Evolutionary conservation across 2,329 filamentous ascomycete species (phyloP).

Genomic region (Beauveria sp.): DNA sequence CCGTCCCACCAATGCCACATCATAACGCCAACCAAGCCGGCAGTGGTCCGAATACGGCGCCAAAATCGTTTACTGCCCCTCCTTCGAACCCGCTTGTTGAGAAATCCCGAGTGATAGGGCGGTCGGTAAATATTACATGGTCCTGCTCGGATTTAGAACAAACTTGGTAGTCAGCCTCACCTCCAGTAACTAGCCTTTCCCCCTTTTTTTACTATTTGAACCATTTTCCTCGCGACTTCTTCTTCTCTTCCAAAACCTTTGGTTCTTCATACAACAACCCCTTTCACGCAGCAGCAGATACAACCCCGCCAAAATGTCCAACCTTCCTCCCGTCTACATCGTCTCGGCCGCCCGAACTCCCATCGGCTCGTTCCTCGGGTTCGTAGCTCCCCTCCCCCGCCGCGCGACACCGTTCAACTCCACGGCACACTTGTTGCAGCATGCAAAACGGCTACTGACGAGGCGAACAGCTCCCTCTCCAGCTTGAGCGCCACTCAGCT

Average conservation of each 20-base stretch:
- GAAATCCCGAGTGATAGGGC: conserved; percentile 3
- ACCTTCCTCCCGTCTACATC: conserved; percentile 86
- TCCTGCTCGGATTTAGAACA: neutral
- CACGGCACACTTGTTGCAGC: neutral
- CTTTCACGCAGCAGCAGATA: neutral
- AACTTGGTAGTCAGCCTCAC: neutral
- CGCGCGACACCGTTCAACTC: neutral
- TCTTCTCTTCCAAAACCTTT: conserved; percentile 4
- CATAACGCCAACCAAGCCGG: neutral
- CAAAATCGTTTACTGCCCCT: conserved; percentile 6
- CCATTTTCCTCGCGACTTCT: conserved; percentile 7
- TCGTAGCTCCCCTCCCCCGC: conserved; percentile 18
- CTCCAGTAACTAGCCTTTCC: neutral
- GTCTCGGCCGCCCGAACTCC: conserved; percentile 87
- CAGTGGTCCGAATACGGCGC: conserved; percentile 13
- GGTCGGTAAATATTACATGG: conserved; percentile 4
- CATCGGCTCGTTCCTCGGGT: conserved; percentile 92
- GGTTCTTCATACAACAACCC: conserved; percentile 4
- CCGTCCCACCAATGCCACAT: neutral
- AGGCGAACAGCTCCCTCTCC: conserved; percentile 64
- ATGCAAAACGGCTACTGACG: neutral
- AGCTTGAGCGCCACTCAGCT: conserved; percentile 80
- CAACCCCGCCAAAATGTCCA: conserved; percentile 54
- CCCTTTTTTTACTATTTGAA: neutral
- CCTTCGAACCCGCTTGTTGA: neutral